Percentiles rank a stretch among this genome's conserved stretches.
Evolutionary conservation across 169 alveolate species (phyloP).

Genomic region (Hepatocystis sp.): DNA sequence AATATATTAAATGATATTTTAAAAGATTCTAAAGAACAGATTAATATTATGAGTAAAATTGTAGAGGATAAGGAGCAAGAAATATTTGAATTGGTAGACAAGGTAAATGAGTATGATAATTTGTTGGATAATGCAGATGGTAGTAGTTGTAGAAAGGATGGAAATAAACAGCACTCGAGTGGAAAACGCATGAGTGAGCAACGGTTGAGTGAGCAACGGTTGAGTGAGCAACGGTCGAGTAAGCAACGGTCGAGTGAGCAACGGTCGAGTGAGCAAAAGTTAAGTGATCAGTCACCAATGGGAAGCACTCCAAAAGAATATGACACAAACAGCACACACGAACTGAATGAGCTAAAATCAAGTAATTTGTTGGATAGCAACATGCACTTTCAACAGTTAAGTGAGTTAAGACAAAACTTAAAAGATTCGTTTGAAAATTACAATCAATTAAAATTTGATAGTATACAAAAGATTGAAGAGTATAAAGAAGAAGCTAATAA

Average conservation of each 20-base stretch:
- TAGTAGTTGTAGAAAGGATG: neutral
- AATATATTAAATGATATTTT: slow-evolving; percentile 28
- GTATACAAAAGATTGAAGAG: slow-evolving; percentile 49
- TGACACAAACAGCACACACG: no score
- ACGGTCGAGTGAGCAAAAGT: no score
- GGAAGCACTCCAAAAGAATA: no score
- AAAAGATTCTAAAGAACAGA: slow-evolving; percentile 57
- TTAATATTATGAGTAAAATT: neutral
- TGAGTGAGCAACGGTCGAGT: no score
- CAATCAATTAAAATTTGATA: slow-evolving; percentile 60
- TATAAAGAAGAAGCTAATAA: slow-evolving; percentile 66
- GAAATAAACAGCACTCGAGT: slow-evolving; percentile 2
- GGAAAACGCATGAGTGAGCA: neutral
- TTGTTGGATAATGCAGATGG: neutral
- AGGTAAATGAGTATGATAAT: neutral
- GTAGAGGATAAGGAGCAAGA: slow-evolving; percentile 47
- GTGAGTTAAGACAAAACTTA: slow-evolving; percentile 50
- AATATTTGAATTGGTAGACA: slow-evolving; percentile 5
- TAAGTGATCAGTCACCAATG: no score
- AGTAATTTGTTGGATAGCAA: slow-evolving; percentile 5
- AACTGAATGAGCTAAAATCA: slow-evolving; percentile 23
- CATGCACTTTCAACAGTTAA: slow-evolving; percentile 36
- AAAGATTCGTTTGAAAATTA: slow-evolving; percentile 47
- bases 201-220: no score
- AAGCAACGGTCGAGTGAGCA: no score